phyloP scores from a whole-genome alignment of 768 basidiomycete genomes.

The Phaeotremella skinneri region DNA sequence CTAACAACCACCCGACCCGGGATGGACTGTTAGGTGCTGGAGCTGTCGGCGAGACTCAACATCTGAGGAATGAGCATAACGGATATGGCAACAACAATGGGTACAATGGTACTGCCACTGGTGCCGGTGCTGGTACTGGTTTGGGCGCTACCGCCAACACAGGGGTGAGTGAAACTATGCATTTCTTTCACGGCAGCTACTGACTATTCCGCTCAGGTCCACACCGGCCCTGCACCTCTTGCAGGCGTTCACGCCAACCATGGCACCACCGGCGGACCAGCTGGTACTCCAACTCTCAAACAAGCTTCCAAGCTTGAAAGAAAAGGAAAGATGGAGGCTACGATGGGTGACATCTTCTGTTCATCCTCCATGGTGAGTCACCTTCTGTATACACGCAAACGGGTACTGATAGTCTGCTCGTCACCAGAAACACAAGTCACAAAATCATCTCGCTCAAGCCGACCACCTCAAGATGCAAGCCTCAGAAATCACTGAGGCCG shows the following conservation, averaged over 20 bases:
- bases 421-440: slow-evolving; percentile 20
- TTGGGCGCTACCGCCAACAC: background rate
- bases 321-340: slow-evolving; percentile 23
- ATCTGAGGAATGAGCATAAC: background rate
- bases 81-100: background rate
- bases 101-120: background rate
- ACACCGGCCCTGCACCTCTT: slow-evolving; percentile 18
- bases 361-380: slow-evolving; percentile 16
- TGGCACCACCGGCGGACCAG: slow-evolving; percentile 1
- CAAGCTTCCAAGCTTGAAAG: slow-evolving; percentile 18
- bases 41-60: background rate
- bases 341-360: slow-evolving; percentile 17
- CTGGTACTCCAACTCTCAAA: slow-evolving; percentile 11
- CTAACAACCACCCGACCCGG: background rate
- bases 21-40: background rate
- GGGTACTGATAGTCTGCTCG: background rate
- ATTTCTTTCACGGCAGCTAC: background rate
- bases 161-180: background rate
- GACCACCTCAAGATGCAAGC: slow-evolving; percentile 29
- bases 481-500: slow-evolving; percentile 25
- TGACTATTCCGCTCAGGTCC: slow-evolving; percentile 2
- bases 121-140: background rate
- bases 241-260: slow-evolving; percentile 7
- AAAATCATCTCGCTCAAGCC: slow-evolving; percentile 22
- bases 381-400: background rate